Conservation (phyloP, 805 yeast species). For the Isabelozyma pseudorhagii region DNA sequence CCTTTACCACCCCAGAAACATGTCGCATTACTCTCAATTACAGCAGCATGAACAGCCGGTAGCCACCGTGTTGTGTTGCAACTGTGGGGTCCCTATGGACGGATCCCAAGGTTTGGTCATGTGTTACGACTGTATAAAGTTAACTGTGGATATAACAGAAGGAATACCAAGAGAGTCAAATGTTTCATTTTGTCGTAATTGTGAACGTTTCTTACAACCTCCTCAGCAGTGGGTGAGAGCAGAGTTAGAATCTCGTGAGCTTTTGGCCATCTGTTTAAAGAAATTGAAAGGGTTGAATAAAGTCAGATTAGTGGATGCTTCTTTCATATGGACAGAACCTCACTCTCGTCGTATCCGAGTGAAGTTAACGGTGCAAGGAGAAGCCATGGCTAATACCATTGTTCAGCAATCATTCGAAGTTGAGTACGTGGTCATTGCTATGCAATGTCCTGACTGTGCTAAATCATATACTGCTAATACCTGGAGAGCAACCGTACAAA, state of each 20-base stretch:
- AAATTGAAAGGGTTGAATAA: constrained; percentile 83
- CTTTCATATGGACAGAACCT: constrained; percentile 98
- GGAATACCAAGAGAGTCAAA: constrained; percentile 92
- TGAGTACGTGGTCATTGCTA: constrained; percentile 87
- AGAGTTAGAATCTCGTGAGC: constrained; percentile 86
- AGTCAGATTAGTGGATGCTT: constrained; percentile 87
- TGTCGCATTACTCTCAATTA: constrained; percentile 50
- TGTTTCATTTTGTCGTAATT: constrained; percentile 91
- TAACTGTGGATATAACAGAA: constrained; percentile 89
- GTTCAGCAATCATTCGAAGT: constrained; percentile 94
- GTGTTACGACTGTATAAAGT: constrained; percentile 96
- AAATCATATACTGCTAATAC: constrained; percentile 94
- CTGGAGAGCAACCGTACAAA: constrained; percentile 97
- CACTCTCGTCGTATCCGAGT: constrained; percentile 93
- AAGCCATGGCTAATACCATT: constrained; percentile 87
- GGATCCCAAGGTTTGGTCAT: constrained; percentile 90
- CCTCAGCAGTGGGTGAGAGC: constrained; percentile 93
- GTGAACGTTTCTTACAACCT: constrained; percentile 94
- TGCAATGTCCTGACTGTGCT: constrained; percentile 99
- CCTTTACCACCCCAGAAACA: constrained; percentile 7
- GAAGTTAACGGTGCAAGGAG: constrained; percentile 93
- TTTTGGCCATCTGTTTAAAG: constrained; percentile 85
- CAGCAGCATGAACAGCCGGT: constrained; percentile 29
- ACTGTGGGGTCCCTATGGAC: constrained; percentile 98
- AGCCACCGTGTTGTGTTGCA: constrained; percentile 93